Conservation (phyloP, 441 rosid genomes). For the Codiaeum variegatum region DNA sequence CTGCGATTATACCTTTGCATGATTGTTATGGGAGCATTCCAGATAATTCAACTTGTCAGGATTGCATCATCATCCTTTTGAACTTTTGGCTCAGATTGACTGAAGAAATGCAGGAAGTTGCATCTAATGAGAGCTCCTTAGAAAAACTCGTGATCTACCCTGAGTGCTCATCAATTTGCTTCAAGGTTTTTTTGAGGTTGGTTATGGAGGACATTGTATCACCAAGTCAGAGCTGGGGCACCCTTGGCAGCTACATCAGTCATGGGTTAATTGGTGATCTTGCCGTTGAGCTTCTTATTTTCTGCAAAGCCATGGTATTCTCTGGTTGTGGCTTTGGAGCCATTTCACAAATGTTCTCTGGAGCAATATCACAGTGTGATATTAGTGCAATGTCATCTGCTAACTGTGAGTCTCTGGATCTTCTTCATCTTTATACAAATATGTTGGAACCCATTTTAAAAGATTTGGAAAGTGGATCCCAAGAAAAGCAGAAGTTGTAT, state of each 20-base stretch:
- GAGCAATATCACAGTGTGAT: slow-evolving; percentile 39
- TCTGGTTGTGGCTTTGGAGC: slow-evolving; percentile 84
- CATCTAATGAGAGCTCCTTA: slow-evolving; percentile 29
- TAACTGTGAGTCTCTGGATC: slow-evolving; percentile 39
- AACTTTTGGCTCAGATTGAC: slow-evolving; percentile 81
- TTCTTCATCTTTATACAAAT: slow-evolving; percentile 54
- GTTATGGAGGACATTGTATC: slow-evolving; percentile 86
- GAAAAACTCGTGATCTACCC: slow-evolving; percentile 48
- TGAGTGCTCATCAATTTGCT: slow-evolving; percentile 54
- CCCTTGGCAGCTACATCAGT: slow-evolving; percentile 48
- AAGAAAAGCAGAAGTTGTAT: slow-evolving; percentile 50
- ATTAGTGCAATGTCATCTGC: slow-evolving; percentile 19
- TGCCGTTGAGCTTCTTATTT: slow-evolving; percentile 41
- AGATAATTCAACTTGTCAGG: slow-evolving; percentile 94
- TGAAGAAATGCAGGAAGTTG: slow-evolving; percentile 73
- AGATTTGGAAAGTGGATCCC: slow-evolving; percentile 50
- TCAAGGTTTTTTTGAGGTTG: slow-evolving; percentile 65
- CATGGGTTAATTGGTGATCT: slow-evolving; percentile 54
- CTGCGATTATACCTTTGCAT: slow-evolving; percentile 40
- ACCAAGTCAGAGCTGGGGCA: slow-evolving; percentile 89
- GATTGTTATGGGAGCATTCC: slow-evolving; percentile 49
- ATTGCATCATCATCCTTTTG: slow-evolving; percentile 64
- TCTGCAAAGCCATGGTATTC: slow-evolving; percentile 82
- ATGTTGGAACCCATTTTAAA: slow-evolving; percentile 66
- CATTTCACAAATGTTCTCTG: slow-evolving; percentile 68